A percentile compares a stretch with the other conserved stretches of the same genome.
Conservation (phyloP, 2,329 filamentous ascomycete species). For the Thielaviopsis musarum region DNA sequence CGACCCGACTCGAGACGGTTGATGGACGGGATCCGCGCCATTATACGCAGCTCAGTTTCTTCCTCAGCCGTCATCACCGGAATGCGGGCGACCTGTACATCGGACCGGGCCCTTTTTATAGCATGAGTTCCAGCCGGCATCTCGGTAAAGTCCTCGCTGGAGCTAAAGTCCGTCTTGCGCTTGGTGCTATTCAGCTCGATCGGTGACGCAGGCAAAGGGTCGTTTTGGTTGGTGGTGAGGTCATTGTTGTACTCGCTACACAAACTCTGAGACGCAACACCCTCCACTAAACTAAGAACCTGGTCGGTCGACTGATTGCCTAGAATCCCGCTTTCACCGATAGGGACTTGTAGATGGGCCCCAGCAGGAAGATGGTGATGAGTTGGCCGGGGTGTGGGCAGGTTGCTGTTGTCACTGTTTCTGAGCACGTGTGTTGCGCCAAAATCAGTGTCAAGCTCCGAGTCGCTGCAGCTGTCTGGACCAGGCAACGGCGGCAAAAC, state of each 20-base stretch:
- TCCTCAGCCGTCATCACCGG: conserved; percentile 22
- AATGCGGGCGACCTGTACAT: conserved; percentile 14
- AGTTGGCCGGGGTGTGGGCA: neutral
- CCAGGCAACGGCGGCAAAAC: conserved; percentile 3
- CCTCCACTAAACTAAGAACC: conserved; percentile 33
- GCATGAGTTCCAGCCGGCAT: conserved; percentile 14
- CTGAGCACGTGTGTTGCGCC: neutral
- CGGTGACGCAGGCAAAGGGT: neutral
- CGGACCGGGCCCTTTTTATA: conserved; percentile 40
- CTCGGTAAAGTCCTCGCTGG: conserved; percentile 34
- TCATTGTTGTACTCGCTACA: conserved; percentile 14
- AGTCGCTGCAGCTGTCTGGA: conserved; percentile 27
- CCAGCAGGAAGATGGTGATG: conserved; percentile 11
- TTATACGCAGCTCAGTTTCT: conserved; percentile 28
- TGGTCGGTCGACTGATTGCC: conserved; percentile 27
- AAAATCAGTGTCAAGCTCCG: conserved; percentile 19
- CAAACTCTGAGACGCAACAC: conserved; percentile 39
- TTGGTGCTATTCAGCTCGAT: conserved; percentile 34
- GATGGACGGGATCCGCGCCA: conserved; percentile 33
- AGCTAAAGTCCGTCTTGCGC: conserved; percentile 33
- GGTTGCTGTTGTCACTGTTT: conserved; percentile 13
- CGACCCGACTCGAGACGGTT: conserved; percentile 32
- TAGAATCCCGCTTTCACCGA: conserved; percentile 6
- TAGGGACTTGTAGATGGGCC: neutral
- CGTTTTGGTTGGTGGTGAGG: neutral